Evolutionary conservation across 2,329 filamentous ascomycete species (phyloP), one percentile per base, ranked within the genome.

Genomic region (Fusarium brevicatenulatum): DNA sequence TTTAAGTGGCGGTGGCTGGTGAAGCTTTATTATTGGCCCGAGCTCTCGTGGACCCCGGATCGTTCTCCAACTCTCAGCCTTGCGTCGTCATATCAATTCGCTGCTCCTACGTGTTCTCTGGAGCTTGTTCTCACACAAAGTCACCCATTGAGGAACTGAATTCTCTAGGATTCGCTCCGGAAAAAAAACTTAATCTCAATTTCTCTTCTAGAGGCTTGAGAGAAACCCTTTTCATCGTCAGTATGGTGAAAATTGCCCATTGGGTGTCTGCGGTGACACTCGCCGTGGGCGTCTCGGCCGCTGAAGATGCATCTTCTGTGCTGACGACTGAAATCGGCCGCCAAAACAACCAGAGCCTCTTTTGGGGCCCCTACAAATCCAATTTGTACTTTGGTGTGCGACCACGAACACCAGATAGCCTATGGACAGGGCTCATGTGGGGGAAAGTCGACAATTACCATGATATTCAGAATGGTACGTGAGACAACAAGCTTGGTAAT

Each of bases 341-440:
- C 19, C 80, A 86, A 70, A 90, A 89, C 78, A 97, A 98, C 82
- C 89, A 97, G 79, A 95, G 92, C 78, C 86, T 99, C 76, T 87
- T 98, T 85, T 99, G 96, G 96, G 96, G 96, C 1, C 94, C 96
- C 4, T 99, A 98, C 84, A 90, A 94, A 76, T 93, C 95, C 1
- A 98, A 98, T 79, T 83, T 98, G 49, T 98, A 98, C 83, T 98
- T 98, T 85, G 95, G 95, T 4, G 89, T 97, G 40, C 89, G 94
- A 25, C 94, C 95, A 50, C 89, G 95, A 66, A 87, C 95, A 55
- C 92, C 95, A 0, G 91, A 95, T 80, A 95, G 93, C 77, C 82
- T 98, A 74, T 90, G 92, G 82, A 91, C 93, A 5, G 95, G 93
- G 2, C 85, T 99, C 80, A 90, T 98, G 85, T 99, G 96, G 96